Conservation (phyloP, 208 protist species). For the Phytomonas sp. region DNA sequence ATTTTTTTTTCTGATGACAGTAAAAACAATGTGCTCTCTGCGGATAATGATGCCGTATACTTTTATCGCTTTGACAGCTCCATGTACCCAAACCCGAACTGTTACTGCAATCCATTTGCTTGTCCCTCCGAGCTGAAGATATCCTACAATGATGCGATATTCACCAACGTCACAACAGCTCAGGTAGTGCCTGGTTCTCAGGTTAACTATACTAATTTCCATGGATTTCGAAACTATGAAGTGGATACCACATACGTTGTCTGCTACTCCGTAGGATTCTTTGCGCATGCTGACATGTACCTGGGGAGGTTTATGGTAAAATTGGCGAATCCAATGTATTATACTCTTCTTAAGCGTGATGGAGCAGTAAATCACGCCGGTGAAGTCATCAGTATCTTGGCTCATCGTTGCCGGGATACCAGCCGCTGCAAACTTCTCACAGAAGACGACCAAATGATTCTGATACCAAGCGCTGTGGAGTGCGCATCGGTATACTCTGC, state of each 20-base stretch:
- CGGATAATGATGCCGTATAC: slow-evolving; percentile 41
- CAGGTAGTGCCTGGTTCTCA: slow-evolving; percentile 7
- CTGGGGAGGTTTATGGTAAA: slow-evolving; percentile 53
- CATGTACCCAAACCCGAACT: slow-evolving; percentile 35
- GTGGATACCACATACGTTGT: slow-evolving; percentile 51
- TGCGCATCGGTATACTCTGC: slow-evolving; percentile 27
- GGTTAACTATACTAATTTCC: slow-evolving; percentile 27
- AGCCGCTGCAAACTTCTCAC: slow-evolving; percentile 45
- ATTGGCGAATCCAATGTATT: slow-evolving; percentile 81
- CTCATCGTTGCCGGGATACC: slow-evolving; percentile 8
- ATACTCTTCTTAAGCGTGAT: slow-evolving; percentile 43
- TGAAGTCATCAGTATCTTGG: slow-evolving; percentile 45
- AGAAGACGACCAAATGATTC: slow-evolving; percentile 31
- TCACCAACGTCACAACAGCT: neutral
- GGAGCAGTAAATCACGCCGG: slow-evolving; percentile 36
- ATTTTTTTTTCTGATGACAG: slow-evolving; percentile 38
- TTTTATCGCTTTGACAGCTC: slow-evolving; percentile 64
- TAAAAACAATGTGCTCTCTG: slow-evolving; percentile 26
- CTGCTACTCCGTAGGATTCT: slow-evolving; percentile 43
- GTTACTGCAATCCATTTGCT: slow-evolving; percentile 62
- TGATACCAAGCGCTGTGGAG: slow-evolving; percentile 26
- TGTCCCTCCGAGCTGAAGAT: slow-evolving; percentile 37
- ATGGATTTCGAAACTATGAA: slow-evolving; percentile 73
- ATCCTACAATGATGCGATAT: slow-evolving; percentile 16
- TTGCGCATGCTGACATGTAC: slow-evolving; percentile 36